Evolutionary conservation across 2,329 filamentous ascomycete genomes (phyloP).

Genomic region (Dendryphion nanum): DNA sequence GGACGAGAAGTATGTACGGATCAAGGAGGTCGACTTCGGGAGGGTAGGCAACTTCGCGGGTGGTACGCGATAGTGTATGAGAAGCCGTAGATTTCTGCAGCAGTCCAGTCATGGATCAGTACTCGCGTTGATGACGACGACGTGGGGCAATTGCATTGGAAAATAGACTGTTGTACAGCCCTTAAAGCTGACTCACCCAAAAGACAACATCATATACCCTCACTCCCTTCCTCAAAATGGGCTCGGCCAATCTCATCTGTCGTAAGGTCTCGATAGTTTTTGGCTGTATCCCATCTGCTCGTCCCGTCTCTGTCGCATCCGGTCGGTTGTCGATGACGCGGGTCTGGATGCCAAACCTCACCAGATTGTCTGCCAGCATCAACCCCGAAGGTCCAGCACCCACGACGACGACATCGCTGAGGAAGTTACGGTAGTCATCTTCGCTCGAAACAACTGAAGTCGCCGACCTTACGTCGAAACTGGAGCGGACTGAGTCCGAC

Average conservation of each 20-base stretch:
- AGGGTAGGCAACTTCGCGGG: slow-evolving; percentile 67
- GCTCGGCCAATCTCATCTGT: slow-evolving; percentile 71
- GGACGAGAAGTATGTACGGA: slow-evolving; percentile 56
- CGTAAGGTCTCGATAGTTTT: slow-evolving; percentile 77
- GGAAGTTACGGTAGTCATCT: slow-evolving; percentile 30
- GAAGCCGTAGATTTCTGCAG: slow-evolving; percentile 33
- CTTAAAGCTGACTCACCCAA: slow-evolving; percentile 64
- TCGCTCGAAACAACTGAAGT: slow-evolving; percentile 17
- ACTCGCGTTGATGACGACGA: too few species aligned
- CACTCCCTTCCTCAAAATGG: slow-evolving; percentile 64
- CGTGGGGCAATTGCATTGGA: too few species aligned
- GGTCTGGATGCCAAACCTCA: slow-evolving; percentile 64
- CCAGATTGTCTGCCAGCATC: slow-evolving; percentile 54
- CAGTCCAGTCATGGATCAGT: too few species aligned
- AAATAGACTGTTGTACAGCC: too few species aligned
- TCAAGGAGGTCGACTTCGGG: slow-evolving; percentile 51
- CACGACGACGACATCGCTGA: slow-evolving; percentile 42
- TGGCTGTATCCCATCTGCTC: slow-evolving; percentile 71
- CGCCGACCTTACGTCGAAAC: slow-evolving; percentile 11
- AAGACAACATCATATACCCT: slow-evolving; percentile 74
- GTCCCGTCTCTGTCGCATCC: slow-evolving; percentile 66
- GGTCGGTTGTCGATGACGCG: slow-evolving; percentile 67
- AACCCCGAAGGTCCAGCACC: slow-evolving; percentile 45
- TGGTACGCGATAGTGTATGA: slow-evolving; percentile 56
- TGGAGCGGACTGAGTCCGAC: slow-evolving; percentile 25